These are phyloP conservation scores for Apiospora aurea DNA, from an alignment of 2,329 filamentous ascomycete genomes.

Conservation along the genomic window DNA sequence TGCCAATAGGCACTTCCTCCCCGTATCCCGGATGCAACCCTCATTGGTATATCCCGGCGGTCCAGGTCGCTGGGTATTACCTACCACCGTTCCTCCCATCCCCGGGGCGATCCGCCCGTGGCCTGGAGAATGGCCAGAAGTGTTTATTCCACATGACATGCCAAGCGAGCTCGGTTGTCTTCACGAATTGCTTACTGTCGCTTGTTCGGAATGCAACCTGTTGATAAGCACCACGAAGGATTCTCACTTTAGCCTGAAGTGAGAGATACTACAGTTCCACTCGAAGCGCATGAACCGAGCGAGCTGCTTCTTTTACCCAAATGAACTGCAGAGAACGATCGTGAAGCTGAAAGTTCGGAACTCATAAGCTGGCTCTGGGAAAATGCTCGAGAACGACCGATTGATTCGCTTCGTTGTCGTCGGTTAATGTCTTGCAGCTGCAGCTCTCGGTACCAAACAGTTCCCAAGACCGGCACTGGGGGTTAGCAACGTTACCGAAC, in stretches of 20 bases:
- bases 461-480: neutral
- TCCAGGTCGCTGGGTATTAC: neutral
- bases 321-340: conserved; percentile 8
- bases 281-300: neutral
- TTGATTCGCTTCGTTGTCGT: neutral
- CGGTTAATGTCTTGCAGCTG: conserved; percentile 1
- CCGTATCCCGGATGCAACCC: neutral
- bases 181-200: neutral
- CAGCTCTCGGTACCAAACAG: neutral
- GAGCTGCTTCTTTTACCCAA: neutral
- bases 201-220: neutral
- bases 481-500: neutral
- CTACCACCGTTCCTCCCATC: neutral
- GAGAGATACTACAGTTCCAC: neutral
- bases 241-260: neutral
- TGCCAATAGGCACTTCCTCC: neutral
- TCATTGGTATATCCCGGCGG: neutral
- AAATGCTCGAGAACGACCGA: neutral
- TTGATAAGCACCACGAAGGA: neutral
- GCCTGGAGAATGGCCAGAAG: neutral
- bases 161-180: neutral
- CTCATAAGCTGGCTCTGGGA: neutral
- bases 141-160: neutral
- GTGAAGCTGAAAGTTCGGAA: neutral
- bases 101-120: neutral